Percentiles rank a stretch among this genome's conserved stretches.
Conservation (phyloP, 371 early-diverging fungal species). For the Apophysomyces variabilis region DNA sequence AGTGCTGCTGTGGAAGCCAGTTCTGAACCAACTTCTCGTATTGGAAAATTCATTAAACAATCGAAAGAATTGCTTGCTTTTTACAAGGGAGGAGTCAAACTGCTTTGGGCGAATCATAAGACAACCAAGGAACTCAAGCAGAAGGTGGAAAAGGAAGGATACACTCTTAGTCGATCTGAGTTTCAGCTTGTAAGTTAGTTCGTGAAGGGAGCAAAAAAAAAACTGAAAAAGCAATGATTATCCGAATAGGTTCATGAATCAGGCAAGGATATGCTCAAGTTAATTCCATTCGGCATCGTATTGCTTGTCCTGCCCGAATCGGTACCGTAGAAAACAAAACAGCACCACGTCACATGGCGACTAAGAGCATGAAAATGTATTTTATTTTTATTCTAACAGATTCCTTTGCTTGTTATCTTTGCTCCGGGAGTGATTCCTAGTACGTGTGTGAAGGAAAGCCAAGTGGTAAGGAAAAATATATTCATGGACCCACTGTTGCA, state of each 20-base stretch:
- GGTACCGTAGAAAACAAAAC: slow-evolving; percentile 23
- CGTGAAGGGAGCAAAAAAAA: slow-evolving; percentile 3
- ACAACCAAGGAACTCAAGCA: slow-evolving; percentile 34
- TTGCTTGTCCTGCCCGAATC: slow-evolving; percentile 65
- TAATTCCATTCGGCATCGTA: slow-evolving; percentile 65
- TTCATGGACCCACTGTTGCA: background rate
- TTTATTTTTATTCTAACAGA: slow-evolving; percentile 22
- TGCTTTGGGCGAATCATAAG: slow-evolving; percentile 62
- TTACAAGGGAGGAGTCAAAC: slow-evolving; percentile 66
- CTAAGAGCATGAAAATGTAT: background rate
- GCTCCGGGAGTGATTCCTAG: slow-evolving; percentile 66
- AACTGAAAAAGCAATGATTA: background rate
- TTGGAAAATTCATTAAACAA: slow-evolving; percentile 38
- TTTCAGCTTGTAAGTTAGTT: slow-evolving; percentile 23
- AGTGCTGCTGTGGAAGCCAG: background rate
- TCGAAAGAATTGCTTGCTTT: slow-evolving; percentile 49
- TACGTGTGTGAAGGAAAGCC: slow-evolving; percentile 61
- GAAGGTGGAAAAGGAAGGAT: slow-evolving; percentile 45
- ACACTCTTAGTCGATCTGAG: slow-evolving; percentile 52
- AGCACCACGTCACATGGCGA: background rate
- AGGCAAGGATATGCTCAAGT: slow-evolving; percentile 56
- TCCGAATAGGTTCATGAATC: slow-evolving; percentile 49
- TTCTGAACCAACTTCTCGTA: slow-evolving; percentile 23
- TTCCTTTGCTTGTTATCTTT: slow-evolving; percentile 65
- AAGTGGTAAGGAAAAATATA: slow-evolving; percentile 50